Evolutionary conservation across 306 rosid genomes (phyloP), one percentile per base, ranked within the genome.

Genomic region (Fagus crenata): DNA sequence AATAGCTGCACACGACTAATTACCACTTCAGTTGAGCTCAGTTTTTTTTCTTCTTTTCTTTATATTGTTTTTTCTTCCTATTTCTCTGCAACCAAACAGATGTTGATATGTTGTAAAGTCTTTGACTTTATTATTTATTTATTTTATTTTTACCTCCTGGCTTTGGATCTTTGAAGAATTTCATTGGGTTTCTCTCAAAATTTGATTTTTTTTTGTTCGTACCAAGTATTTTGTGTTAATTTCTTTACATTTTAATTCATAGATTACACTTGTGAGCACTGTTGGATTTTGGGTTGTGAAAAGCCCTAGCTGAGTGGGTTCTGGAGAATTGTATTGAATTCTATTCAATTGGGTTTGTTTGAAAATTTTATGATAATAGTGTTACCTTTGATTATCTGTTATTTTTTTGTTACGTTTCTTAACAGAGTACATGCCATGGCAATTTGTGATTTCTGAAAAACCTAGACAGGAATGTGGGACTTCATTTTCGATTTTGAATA

Each of bases 401-500:
- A 42, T 7, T 67, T 37, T 22, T 67, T 77, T 37, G 63, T 71
- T 76, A 40, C 40, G 67, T 43, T 65, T 53, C 36, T 81, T 33
- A 46, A 78, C 81, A 76, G 78, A 46, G 63, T 3, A 40, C 37
- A 41, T 32, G 63, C 74, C 60, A 41, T 63, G 67, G 67, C n/a
- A 13, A 64, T 67, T 37, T 73, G 35, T 75, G 77, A 60, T 69
- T 42, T 59, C 53, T 73, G 80, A 49, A 73, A 59, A 41, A 35
- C 15, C 22, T 33, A 79, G 74, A 54, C 64, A 67, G 80, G 81
- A 32, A 83, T 77, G 82, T 75, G 61, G 79, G 83, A 73, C 53
- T 81, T 84, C 75, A 54, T 84, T 80, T 51, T 76, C 37, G 78
- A 40, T 53, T 85, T 83, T 59, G 86, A 84, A 33, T 84, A 68